Base-by-base conservation (phyloP, 1,139 yeast species). In the Geotrichum restrictum region DNA sequence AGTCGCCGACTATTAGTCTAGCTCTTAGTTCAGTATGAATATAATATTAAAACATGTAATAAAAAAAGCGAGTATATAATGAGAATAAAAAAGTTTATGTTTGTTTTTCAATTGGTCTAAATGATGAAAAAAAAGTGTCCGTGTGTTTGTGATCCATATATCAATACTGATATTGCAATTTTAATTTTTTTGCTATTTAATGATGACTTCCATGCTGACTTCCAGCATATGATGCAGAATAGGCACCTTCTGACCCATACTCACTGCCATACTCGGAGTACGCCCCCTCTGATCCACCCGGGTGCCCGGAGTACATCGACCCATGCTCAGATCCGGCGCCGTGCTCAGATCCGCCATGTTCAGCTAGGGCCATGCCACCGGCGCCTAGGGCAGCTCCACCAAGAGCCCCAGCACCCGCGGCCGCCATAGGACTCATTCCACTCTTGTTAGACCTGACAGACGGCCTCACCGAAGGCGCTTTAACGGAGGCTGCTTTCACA, bases 341-440 rank as follows among this genome's bases (percentile, higher is more conserved):
- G 16, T 27, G n/a, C 6, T 7, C 33, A 13, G 32, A 41, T 11
- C 45, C 45, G 22, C 19, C 34, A 24, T 13, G 11, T 8, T 37
- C 36, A 14, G 36, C 45, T 45, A 39, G 24, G 8, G 42, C 45
- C 41, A 45, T 36, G n/a, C 41, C 51, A 6, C 51, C 51, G 7
- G 53, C 53, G 1, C 53, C 53, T 13, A 50, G 32, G 1, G 53
- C 50, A 21, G 46, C 51, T 4, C 50, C 50, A 7, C 50, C 50
- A n/a, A 46, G 29, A 11, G 53, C 53, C 6, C 49, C 53, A 11
- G 49, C 53, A 19, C 53, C 53, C 11, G 46, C 53, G 13, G 47
- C 36, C 41, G 45, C 11, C 2, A 39, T 43, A 22, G 48, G 44
- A 38, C 37, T 49, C 24, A 40, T n/a, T 24, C 45, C 39, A 36